These are phyloP conservation scores for Tricladium varicosporioides DNA, from an alignment of 2,329 filamentous ascomycete species.

Conservation along the genomic window DNA sequence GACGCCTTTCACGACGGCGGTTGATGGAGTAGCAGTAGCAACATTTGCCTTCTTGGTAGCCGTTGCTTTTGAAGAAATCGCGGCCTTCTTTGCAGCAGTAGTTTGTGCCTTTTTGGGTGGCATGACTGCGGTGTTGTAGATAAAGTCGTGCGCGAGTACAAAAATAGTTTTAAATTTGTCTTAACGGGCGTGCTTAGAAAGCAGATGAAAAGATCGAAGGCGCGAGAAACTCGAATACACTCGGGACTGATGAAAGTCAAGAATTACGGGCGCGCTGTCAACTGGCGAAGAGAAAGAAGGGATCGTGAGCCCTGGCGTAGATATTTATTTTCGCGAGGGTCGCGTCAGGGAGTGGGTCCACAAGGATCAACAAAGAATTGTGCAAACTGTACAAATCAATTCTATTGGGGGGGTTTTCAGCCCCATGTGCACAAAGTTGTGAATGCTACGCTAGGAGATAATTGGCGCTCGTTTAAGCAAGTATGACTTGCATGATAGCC, in stretches of 20 bases:
- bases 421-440: too few species aligned
- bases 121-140: background rate
- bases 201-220: background rate
- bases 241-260: too few species aligned
- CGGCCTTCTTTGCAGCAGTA: constrained; percentile 24
- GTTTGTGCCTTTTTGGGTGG: constrained; percentile 24
- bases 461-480: background rate
- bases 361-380: background rate
- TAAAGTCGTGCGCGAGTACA: background rate
- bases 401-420: too few species aligned
- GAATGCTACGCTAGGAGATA: background rate
- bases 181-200: background rate
- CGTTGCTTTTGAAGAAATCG: background rate
- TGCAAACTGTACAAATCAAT: too few species aligned
- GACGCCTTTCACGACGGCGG: too few species aligned
- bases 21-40: background rate
- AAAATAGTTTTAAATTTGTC: background rate
- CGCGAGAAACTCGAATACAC: too few species aligned
- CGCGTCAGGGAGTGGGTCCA: constrained; percentile 13
- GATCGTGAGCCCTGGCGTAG: background rate
- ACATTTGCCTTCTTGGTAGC: constrained; percentile 6
- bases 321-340: background rate
- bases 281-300: background rate
- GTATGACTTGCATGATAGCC: background rate
- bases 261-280: background rate